Conservation (phyloP, 2,329 filamentous ascomycete species). For the Sarocladium brachiariae region DNA sequence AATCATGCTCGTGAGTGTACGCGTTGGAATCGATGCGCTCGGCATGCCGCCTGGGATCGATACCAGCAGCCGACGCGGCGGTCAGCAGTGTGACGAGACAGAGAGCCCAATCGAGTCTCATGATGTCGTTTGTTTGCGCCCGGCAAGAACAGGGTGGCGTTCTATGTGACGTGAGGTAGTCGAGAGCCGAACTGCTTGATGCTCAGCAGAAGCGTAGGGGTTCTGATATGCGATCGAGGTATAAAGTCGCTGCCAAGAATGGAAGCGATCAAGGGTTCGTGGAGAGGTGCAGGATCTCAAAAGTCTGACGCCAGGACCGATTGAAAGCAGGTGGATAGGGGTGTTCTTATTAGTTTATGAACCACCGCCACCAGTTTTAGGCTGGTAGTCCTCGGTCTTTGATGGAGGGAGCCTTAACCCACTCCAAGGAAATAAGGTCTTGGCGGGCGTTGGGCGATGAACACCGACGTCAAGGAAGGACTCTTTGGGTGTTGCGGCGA, state of each 20-base stretch:
- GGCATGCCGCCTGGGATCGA: constrained; percentile 18
- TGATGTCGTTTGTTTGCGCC: constrained; percentile 15
- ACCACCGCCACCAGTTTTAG: neutral
- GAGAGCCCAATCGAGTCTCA: constrained; percentile 26
- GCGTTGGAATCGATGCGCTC: constrained; percentile 18
- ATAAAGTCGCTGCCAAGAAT: constrained; percentile 1
- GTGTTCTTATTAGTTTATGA: neutral
- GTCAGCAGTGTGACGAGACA: constrained; percentile 22
- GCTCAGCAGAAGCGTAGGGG: neutral
- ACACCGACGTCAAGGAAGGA: constrained; percentile 6
- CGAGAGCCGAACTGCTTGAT: neutral
- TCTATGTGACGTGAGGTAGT: neutral
- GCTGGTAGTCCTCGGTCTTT: no score
- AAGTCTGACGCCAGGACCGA: neutral
- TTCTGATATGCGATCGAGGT: neutral
- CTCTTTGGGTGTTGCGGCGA: neutral
- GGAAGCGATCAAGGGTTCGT: constrained; percentile 6
- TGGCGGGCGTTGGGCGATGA: neutral
- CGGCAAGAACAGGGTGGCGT: neutral
- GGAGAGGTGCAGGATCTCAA: constrained; percentile 4
- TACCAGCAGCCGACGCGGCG: constrained; percentile 19
- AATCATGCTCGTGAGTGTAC: constrained; percentile 30
- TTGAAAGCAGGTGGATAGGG: neutral
- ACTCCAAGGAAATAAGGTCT: neutral
- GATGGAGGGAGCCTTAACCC: no score